Evolutionary conservation across 768 basidiomycete genomes (phyloP), one percentile per base, ranked within the genome.

Genomic region (Strobilomyces echinocephalus): DNA sequence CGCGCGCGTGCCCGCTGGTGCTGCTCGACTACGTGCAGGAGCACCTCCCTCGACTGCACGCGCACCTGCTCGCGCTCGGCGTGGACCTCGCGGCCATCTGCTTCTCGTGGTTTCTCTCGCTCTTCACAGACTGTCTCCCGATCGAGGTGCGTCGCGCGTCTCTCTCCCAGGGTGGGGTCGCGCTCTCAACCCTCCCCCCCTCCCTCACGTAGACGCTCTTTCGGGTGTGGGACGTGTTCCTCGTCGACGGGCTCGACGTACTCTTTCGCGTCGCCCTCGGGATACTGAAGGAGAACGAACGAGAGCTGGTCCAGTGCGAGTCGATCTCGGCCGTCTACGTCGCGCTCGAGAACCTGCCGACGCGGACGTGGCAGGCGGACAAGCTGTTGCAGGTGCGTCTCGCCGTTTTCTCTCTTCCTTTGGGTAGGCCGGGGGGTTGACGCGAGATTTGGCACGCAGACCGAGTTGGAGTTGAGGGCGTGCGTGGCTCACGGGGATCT

Each of bases 51-150:
- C 87, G 83, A 68, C 73, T 98, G 1, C 81, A 87, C 50, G 66
- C 74, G 0, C 93, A 97, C 61, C 75, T 98, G 35, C 78, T 77
- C 2, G 79, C 85, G 12, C 81, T 95, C 1, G 91, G 88, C 5
- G 85, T 97, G 12, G 95, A 99, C 65, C 78, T 99, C 2, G 85
- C 86, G 3, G 94, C 95, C 0, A 92, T 97, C 56, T 97, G 93
- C 55, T 99, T 99, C 75, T 95, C 94, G 12, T 99, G 97, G 97
- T 97, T 97, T 72, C 74, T 99, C 24, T 94, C 92, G 4, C 75
- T 99, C 20, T 98, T 98, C 64, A 97, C 95, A 0, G 94, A 97
- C 60, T 95, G 95, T 65, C 73, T 97, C 8, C 95, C 95, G 11
- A 90, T 97, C 26, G 94, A 95, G 81, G 93, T 93, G 53, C 31